Evolutionary conservation across 148 eudicot species (phyloP), one percentile per base, ranked within the genome.

Genomic region (Spergularia marina): DNA sequence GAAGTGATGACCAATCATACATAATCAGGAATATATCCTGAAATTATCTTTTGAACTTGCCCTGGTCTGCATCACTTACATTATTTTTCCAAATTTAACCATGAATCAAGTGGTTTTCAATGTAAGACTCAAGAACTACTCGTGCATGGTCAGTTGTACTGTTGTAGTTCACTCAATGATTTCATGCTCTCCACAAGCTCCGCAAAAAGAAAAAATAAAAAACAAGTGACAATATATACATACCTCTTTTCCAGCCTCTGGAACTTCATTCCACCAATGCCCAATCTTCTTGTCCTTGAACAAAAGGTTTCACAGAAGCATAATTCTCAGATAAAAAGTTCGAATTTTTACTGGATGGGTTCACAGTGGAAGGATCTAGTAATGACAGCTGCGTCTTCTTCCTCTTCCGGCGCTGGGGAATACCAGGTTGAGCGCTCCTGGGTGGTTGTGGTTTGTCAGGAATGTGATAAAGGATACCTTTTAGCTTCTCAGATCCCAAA

Each of bases 201-300:
- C 36, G 1, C 36, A 2, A 30, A 30, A 23, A 23, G 25, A 53
- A 39, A 5, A 51, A 23, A n/a, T n/a, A 51, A 14, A 62, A 1
- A 68, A 14, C 18, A 13, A 54, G 41, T 30, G 69, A 70, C 2
- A 74, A 66, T 21, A 64, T 44, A n/a, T 25, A 71, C 10, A 6
- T 80, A 91, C 97, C 94, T 86, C 88, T 69, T 84, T 89, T 73
- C 89, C 94, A 53, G 84, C 82, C 70, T 84, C 92, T n/a, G 91
- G 77, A 52, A 85, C 76, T 57, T 80, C 80, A 81, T 75, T 87
- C 90, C 89, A 85, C 41, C 83, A 64, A 64, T 76, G 78, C 44
- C 85, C 91, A 76, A 86, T 82, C 85, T 75, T 83, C 91, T 72
- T 86, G 87, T 18, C 90, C 94, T 60, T 80, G 83, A 73, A 84